Percentiles rank a stretch among this genome's conserved stretches.
Conservation (phyloP, 495 filamentous ascomycete genomes). For the Cladorrhinum samala region DNA sequence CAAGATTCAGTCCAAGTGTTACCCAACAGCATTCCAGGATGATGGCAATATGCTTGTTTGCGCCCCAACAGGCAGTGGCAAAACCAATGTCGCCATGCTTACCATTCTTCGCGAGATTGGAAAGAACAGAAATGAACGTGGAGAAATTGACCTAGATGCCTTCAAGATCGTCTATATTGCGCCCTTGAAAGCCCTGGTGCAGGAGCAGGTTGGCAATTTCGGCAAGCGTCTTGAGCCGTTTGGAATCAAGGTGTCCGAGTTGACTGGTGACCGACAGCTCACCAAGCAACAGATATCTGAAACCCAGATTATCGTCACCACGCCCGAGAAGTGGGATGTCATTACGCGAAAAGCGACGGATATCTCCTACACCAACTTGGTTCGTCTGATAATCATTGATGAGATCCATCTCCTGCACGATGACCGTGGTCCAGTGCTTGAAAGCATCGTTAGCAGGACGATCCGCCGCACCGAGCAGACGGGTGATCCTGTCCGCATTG, state of each 20-base stretch:
- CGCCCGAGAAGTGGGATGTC: constrained; percentile 98
- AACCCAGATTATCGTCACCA: constrained; percentile 97
- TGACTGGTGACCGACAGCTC: constrained; percentile 96
- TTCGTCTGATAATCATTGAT: constrained; percentile 91
- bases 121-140: constrained; percentile 83
- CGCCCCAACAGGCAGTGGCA: constrained; percentile 93
- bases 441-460: constrained; percentile 93
- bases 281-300: constrained; percentile 98
- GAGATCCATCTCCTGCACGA: constrained; percentile 98
- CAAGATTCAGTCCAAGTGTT: constrained; percentile 91
- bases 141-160: constrained; percentile 86
- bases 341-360: constrained; percentile 98
- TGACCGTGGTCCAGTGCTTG: constrained; percentile 91
- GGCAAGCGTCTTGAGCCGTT: constrained; percentile 85
- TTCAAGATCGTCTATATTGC: constrained; percentile 98
- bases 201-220: constrained; percentile 96
- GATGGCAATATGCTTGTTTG: constrained; percentile 98
- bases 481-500: constrained; percentile 80
- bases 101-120: constrained; percentile 94
- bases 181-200: constrained; percentile 88
- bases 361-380: constrained; percentile 92
- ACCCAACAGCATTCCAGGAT: constrained; percentile 81
- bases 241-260: constrained; percentile 84
- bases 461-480: constrained; percentile 91
- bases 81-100: constrained; percentile 98